A percentile compares a stretch with the other conserved stretches of the same genome.
phyloP scores from a whole-genome alignment of 768 basidiomycete species.

The Boletus bicolor region DNA sequence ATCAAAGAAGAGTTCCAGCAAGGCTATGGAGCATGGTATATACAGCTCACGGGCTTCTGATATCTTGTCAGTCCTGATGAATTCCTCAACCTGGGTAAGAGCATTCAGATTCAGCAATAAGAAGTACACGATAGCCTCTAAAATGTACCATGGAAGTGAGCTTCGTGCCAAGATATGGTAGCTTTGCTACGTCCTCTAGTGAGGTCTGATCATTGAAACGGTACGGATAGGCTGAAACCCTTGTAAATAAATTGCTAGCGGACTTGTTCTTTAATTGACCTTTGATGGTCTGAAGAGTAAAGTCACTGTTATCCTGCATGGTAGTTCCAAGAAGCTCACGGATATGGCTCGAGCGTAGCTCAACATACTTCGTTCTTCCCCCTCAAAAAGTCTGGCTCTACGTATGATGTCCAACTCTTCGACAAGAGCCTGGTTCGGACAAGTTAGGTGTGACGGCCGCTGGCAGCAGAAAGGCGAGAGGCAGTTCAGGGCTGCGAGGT shows the following conservation, averaged over 20 bases:
- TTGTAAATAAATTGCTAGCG: not conserved
- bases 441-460: conserved; percentile 63
- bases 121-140: not conserved
- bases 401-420: conserved; percentile 58
- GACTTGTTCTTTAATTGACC: conserved; percentile 27
- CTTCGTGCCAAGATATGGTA: conserved; percentile 53
- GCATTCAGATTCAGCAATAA: not conserved
- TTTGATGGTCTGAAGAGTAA: conserved; percentile 42
- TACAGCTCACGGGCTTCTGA: conserved; percentile 48
- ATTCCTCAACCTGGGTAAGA: conserved; percentile 57
- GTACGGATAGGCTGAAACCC: conserved; percentile 45
- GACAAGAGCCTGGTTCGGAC: conserved; percentile 63
- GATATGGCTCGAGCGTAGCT: conserved; percentile 72
- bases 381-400: conserved; percentile 59
- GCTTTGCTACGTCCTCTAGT: conserved; percentile 36
- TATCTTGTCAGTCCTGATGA: conserved; percentile 49
- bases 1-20: not conserved
- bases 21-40: conserved; percentile 8
- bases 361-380: conserved; percentile 62
- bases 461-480: conserved; percentile 52
- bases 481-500: conserved; percentile 22
- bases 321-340: conserved; percentile 38
- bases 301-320: not conserved
- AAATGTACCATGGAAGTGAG: conserved; percentile 45
- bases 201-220: conserved; percentile 38